phyloP scores from a whole-genome alignment of 768 basidiomycete genomes.

The Leucocoprinus sp. region DNA sequence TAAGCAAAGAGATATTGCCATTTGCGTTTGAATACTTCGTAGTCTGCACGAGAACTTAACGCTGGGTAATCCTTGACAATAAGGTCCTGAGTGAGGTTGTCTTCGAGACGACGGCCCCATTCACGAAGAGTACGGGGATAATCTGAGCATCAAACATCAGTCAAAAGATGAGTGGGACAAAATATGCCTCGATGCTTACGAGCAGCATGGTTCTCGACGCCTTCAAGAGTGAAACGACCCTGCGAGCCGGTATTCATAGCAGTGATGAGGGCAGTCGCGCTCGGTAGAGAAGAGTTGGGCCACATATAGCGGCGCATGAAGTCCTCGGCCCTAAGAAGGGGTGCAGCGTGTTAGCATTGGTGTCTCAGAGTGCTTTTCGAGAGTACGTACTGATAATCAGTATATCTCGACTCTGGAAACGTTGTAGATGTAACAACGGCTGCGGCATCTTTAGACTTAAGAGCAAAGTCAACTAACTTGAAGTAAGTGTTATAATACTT shows the following conservation, averaged over 20 bases:
- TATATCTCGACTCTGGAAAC: slow-evolving; percentile 63
- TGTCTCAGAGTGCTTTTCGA: not conserved
- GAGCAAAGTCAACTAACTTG: slow-evolving; percentile 67
- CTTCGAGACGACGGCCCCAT: slow-evolving; percentile 75
- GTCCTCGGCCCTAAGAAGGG: slow-evolving; percentile 51
- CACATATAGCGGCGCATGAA: slow-evolving; percentile 88
- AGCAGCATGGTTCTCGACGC: slow-evolving; percentile 77
- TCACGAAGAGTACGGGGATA: slow-evolving; percentile 91
- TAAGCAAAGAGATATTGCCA: slow-evolving; percentile 83
- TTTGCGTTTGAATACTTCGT: slow-evolving; percentile 67
- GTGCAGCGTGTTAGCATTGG: slow-evolving; percentile 6
- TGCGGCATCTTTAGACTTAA: slow-evolving; percentile 60
- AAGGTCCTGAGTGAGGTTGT: slow-evolving; percentile 51
- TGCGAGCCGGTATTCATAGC: slow-evolving; percentile 63
- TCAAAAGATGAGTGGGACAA: not conserved
- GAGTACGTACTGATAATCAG: slow-evolving; percentile 55
- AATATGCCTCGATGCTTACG: slow-evolving; percentile 35
- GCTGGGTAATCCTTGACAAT: slow-evolving; percentile 54
- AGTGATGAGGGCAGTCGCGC: slow-evolving; percentile 72
- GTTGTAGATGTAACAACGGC: slow-evolving; percentile 63
- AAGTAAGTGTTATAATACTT: slow-evolving; percentile 66
- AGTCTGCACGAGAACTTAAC: slow-evolving; percentile 46
- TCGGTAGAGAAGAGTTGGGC: slow-evolving; percentile 84
- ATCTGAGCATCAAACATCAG: slow-evolving; percentile 28
- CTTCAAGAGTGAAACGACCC: slow-evolving; percentile 74